Conservation (phyloP, 805 yeast genomes). For the Tetrapisispora arboricola region DNA sequence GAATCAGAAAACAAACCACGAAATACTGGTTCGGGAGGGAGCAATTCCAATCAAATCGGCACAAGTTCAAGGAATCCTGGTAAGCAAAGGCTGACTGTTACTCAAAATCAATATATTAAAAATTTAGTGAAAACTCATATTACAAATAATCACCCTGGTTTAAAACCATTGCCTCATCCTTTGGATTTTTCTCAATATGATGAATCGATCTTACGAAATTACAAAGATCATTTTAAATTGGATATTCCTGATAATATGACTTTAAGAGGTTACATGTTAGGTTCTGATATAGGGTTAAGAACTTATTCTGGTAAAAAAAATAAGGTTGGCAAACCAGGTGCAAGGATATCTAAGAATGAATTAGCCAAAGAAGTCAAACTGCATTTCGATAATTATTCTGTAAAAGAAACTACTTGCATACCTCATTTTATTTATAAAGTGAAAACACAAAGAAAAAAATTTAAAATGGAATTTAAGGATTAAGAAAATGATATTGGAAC, state of each 20-base stretch:
- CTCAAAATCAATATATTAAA: slow-evolving; percentile 56
- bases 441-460: slow-evolving; percentile 49
- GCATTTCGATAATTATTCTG: slow-evolving; percentile 52
- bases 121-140: slow-evolving; percentile 58
- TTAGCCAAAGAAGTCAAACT: slow-evolving; percentile 50
- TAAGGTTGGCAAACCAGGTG: slow-evolving; percentile 16
- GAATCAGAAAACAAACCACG: slow-evolving; percentile 23
- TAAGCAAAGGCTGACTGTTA: slow-evolving; percentile 40
- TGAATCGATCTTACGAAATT: slow-evolving; percentile 54
- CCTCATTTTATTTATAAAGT: slow-evolving; percentile 84
- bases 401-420: slow-evolving; percentile 75
- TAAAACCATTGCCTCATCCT: slow-evolving; percentile 41
- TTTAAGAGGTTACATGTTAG: slow-evolving; percentile 57
- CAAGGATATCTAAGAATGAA: slow-evolving; percentile 46
- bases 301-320: slow-evolving; percentile 34
- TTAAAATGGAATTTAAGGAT: slow-evolving; percentile 30
- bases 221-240: slow-evolving; percentile 51
- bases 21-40: slow-evolving; percentile 6
- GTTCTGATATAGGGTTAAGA: slow-evolving; percentile 63
- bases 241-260: slow-evolving; percentile 52
- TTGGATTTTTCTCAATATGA: slow-evolving; percentile 61
- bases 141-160: slow-evolving; percentile 63
- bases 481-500: background rate
- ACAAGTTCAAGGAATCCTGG: slow-evolving; percentile 6
- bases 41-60: slow-evolving; percentile 4